Base-by-base conservation (phyloP, 345 rosid genomes). In the Chamaenerion angustifolium region DNA sequence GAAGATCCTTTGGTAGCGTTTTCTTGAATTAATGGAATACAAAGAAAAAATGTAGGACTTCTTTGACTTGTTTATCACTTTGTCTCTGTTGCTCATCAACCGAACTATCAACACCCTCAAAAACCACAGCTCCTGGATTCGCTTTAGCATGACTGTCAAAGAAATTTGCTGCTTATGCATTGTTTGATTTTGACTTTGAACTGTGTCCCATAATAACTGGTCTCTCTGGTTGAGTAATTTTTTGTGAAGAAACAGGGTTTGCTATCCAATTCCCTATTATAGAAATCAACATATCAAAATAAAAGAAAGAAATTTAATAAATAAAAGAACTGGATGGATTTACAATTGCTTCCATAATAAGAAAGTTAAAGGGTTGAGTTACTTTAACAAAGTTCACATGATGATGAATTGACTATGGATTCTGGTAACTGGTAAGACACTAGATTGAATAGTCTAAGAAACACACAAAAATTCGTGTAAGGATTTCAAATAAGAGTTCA, bases 21-120 rank as follows among this genome's bases (percentile, higher is more conserved):
- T 52, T 86, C 92, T 66, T 86, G 92, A 59, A 90, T 68, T 61
- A 83, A 61, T 0, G 98, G 98, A 18, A 79, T 47, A 0, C 96
- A n/a, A n/a, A 92, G 56, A 65, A 86, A 37, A 81, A 86, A 61
- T 83, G 88, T 42, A 83, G 55, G 49, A 90, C 72, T 57, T 77
- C 74, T 7, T 65, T 49, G 15, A 72, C 76, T 50, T 92, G 83
- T 55, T 71, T 78, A 52, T 77, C 81, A 56, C 65, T 64, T 52
- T 74, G 70, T 27, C 65, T 55, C 2, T 68, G 56, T 19, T 64
- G 67, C 56, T 79, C 85, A 56, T 67, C 79, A 43, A 70, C 77
- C 31, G 75, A 64, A 50, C 62, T 54, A 18, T 62, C 49, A 45
- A 58, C 62, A 43, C 46, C 68, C 41, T 63, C 63, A 1, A 82